Base-by-base conservation (phyloP, 2,329 filamentous ascomycete genomes). In the Trichoderma koningii region DNA sequence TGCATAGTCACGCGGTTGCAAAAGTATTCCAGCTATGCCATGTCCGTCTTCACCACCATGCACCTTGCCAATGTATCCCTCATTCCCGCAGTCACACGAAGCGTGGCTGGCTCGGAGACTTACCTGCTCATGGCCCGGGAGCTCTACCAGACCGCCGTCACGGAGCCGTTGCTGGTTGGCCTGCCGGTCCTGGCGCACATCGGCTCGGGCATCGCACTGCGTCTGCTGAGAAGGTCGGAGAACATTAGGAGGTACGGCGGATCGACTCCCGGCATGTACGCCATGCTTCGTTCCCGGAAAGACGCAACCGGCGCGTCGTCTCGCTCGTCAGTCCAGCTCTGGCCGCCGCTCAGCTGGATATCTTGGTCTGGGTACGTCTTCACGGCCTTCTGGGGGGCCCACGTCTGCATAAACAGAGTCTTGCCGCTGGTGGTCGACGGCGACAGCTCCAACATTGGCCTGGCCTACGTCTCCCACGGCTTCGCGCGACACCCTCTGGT, bases 101-200 rank as follows among this genome's bases (percentile, higher is more conserved):
- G 90, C 52, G 85, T 95, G 7, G 80, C 89, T 9, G 85, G 87
- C 60, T 90, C 90, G 66, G 93, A 97, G 74, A 88, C 87, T 56
- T 96, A 93, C 77, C 87, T 98, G 55, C 89, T 98, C 69, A 91
- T 97, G 76, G 93, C 93, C 30, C 87, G 94, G 67, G 93, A 96
- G 55, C 88, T 95, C 76, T 98, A 98, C 80, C 94, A 97, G 77
- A 93, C 92, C 1, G 84, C 89, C 2, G 80, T 91, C 17, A 83
- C 90, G 59, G 93, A 97, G 74, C 91, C 92, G 3, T 79, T 96
- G 21, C 83, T 98, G 67, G 86, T 98, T 66, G 87, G 84, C 50
- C 76, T 92, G 2, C 93, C 94, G 2, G 80, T 96, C 23, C 75
- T 88, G 65, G 85, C 88, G 2, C 94, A 98, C 75, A 81, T 97